These are phyloP conservation scores for Botrytis galanthina DNA, from an alignment of 2,329 filamentous ascomycete genomes.

Conservation along the genomic window DNA sequence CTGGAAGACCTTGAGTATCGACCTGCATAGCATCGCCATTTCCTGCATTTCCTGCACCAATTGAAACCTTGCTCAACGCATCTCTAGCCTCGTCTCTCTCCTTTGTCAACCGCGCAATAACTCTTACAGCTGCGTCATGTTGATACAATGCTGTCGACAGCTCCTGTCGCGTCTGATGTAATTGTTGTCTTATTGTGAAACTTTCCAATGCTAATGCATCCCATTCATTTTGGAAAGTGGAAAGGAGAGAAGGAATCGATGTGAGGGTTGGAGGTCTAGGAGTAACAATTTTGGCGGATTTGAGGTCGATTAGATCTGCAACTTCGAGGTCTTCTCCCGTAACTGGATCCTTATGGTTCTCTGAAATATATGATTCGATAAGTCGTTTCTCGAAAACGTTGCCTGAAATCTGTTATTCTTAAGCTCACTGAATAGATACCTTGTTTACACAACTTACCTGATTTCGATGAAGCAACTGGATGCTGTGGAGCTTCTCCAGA, in stretches of 20 bases:
- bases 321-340: conserved; percentile 79
- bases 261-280: conserved; percentile 91
- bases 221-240: conserved; percentile 98
- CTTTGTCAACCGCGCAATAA: conserved; percentile 85
- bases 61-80: conserved; percentile 80
- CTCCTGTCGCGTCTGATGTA: conserved; percentile 88
- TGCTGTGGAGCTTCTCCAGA: conserved; percentile 95
- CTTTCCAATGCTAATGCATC: conserved; percentile 89
- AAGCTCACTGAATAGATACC: conserved; percentile 22
- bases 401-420: conserved; percentile 49
- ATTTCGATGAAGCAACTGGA: conserved; percentile 92
- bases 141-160: conserved; percentile 92
- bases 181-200: conserved; percentile 84
- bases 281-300: conserved; percentile 77
- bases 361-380: conserved; percentile 90
- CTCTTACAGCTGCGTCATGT: conserved; percentile 92
- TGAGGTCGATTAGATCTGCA: conserved; percentile 86
- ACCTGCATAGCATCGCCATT: conserved; percentile 90
- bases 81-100: conserved; percentile 92
- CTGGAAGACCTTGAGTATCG: conserved; percentile 74
- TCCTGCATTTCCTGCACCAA: conserved; percentile 55
- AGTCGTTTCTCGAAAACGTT: conserved; percentile 92
- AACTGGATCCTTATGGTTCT: conserved; percentile 89
- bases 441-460: conserved; percentile 57
- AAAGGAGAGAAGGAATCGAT: conserved; percentile 90